Evolutionary conservation across 192 early-diverging fungal genomes (phyloP).

Genomic region (Spinellus fusiger): DNA sequence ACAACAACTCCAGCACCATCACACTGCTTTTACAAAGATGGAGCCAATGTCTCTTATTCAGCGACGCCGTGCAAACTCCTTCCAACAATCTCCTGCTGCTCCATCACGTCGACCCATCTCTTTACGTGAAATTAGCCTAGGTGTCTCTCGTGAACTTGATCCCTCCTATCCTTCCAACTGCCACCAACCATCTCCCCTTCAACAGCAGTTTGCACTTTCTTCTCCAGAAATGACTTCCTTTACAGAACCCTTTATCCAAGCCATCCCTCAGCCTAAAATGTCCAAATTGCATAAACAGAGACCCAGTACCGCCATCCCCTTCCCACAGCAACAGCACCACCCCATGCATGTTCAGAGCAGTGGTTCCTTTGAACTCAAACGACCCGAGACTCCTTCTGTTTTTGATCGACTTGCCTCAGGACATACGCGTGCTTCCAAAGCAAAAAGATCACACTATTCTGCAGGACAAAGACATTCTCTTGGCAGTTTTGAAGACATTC

Average conservation of each 20-base stretch:
- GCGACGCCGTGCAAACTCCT: conserved; percentile 4
- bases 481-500: neutral
- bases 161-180: neutral
- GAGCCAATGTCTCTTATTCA: neutral
- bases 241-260: too few species aligned
- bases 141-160: too few species aligned
- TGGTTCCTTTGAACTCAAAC: neutral
- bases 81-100: conserved; percentile 11
- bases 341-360: neutral
- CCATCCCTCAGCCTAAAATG: too few species aligned
- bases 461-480: neutral
- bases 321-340: neutral
- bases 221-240: too few species aligned
- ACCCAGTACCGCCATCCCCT: too few species aligned
- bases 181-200: conserved; percentile 3
- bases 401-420: conserved; percentile 22
- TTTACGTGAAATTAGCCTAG: conserved; percentile 6
- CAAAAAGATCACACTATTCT: conserved; percentile 1
- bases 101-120: neutral
- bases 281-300: neutral
- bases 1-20: neutral
- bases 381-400: conserved; percentile 7
- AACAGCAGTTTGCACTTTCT: conserved; percentile 2
- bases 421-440: conserved; percentile 17
- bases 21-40: too few species aligned